These are phyloP conservation scores for Parsonsia alboflavescens DNA, from an alignment of 257 asterid species.

Conservation along the genomic window DNA sequence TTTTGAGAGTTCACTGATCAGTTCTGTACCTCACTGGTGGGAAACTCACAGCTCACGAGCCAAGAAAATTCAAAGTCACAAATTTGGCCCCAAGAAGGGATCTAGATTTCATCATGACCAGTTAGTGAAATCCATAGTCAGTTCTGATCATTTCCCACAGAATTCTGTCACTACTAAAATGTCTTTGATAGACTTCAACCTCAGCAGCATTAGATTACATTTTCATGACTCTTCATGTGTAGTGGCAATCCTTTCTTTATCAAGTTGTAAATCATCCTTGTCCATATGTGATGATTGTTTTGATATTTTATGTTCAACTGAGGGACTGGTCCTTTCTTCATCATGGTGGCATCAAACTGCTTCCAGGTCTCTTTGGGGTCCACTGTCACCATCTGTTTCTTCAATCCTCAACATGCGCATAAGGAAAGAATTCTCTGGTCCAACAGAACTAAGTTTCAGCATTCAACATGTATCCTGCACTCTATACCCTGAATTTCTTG, in stretches of 20 bases:
- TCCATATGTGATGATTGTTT: slow-evolving; percentile 40
- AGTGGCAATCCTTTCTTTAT: slow-evolving; percentile 56
- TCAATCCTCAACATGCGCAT: slow-evolving; percentile 57
- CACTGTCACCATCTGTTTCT: slow-evolving; percentile 46
- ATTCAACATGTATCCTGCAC: slow-evolving; percentile 73
- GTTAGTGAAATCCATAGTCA: slow-evolving; percentile 17
- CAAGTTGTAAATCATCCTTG: slow-evolving; percentile 44
- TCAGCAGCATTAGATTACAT: slow-evolving; percentile 48
- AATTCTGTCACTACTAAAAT: slow-evolving; percentile 22
- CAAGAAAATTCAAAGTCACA: slow-evolving; percentile 25
- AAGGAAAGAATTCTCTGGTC: slow-evolving; percentile 43
- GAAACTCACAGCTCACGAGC: slow-evolving; percentile 30
- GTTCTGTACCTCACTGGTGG: slow-evolving; percentile 38
- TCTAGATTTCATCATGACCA: slow-evolving; percentile 21
- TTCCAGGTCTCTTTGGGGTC: slow-evolving; percentile 73
- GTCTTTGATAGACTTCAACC: slow-evolving; percentile 40
- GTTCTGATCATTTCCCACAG: slow-evolving; percentile 24
- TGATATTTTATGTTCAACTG: slow-evolving; percentile 61
- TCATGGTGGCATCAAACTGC: slow-evolving; percentile 50
- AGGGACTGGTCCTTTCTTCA: slow-evolving; percentile 65
- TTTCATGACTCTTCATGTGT: slow-evolving; percentile 80
- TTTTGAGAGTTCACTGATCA: slow-evolving; percentile 35
- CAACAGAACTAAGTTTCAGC: slow-evolving; percentile 44
- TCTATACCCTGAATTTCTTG: slow-evolving; percentile 69
- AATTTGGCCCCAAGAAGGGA: slow-evolving; percentile 26